These are phyloP conservation scores for Botrytis cinerea DNA, from an alignment of 2,329 filamentous ascomycete genomes.

Conservation along the genomic window DNA sequence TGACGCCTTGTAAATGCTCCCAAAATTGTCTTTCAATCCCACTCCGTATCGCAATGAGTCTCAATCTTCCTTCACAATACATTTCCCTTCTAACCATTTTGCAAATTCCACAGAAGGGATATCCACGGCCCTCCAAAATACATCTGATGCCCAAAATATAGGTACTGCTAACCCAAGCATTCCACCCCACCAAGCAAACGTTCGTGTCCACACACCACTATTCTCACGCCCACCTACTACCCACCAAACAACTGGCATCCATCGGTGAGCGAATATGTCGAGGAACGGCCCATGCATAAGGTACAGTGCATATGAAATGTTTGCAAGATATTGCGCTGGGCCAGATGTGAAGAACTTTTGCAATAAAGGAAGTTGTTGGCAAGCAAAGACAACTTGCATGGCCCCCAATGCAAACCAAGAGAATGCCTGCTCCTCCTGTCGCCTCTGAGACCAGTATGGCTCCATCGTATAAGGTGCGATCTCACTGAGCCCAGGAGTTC, in stretches of 20 bases:
- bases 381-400: conserved; percentile 39
- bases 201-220: conserved; percentile 33
- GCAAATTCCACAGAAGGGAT: conserved; percentile 52
- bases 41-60: background rate
- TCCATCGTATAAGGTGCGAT: conserved; percentile 34
- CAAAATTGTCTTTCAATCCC: conserved; percentile 5
- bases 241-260: conserved; percentile 34
- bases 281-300: conserved; percentile 56
- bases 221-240: conserved; percentile 27
- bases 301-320: conserved; percentile 59
- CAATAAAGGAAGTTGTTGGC: conserved; percentile 43
- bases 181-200: conserved; percentile 41
- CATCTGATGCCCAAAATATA: conserved; percentile 54
- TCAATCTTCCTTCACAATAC: conserved; percentile 33
- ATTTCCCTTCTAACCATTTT: conserved; percentile 47
- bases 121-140: conserved; percentile 62
- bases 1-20: conserved; percentile 13
- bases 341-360: conserved; percentile 50
- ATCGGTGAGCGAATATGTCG: conserved; percentile 37
- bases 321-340: conserved; percentile 56
- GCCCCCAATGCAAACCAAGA: conserved; percentile 38
- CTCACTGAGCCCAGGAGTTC: conserved; percentile 33
- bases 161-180: conserved; percentile 49
- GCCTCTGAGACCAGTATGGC: conserved; percentile 33
- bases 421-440: conserved; percentile 28